Evolutionary conservation across 2,329 filamentous ascomycete species (phyloP).

Genomic region (Nannizziopsis arthrosporioides): DNA sequence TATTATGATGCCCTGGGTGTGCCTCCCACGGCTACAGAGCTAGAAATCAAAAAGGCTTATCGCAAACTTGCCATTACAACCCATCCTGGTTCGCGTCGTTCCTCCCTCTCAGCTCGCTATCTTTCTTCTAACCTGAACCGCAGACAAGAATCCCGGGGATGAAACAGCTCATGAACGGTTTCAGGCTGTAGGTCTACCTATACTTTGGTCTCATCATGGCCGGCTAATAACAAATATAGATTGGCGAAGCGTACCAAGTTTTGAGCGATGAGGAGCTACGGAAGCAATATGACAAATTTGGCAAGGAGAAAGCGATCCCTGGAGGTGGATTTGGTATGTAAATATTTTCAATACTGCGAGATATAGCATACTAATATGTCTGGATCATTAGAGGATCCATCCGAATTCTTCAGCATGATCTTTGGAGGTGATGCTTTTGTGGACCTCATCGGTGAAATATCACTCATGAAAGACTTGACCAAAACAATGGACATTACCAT

Average conservation of each 20-base stretch:
- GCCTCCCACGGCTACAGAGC: constrained; percentile 68
- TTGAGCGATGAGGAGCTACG: constrained; percentile 78
- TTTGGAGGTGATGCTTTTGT: constrained; percentile 93
- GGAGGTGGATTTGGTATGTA: constrained; percentile 69
- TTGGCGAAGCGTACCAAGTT: constrained; percentile 61
- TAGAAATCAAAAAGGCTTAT: constrained; percentile 96
- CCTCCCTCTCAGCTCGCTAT: background rate
- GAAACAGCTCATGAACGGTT: constrained; percentile 89
- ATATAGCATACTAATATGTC: constrained; percentile 10
- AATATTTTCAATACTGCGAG: background rate
- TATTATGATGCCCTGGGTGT: constrained; percentile 86
- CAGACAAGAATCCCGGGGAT: constrained; percentile 96
- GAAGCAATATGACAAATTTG: constrained; percentile 89
- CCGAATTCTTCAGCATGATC: constrained; percentile 97
- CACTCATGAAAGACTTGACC: constrained; percentile 94
- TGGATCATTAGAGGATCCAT: constrained; percentile 57
- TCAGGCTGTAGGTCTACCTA: constrained; percentile 53
- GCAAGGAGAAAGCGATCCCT: constrained; percentile 87
- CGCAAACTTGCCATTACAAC: constrained; percentile 88
- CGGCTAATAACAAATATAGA: constrained; percentile 30
- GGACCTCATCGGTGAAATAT: constrained; percentile 96
- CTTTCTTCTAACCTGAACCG: constrained; percentile 16
- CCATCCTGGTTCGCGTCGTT: constrained; percentile 59
- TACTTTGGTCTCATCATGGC: background rate
- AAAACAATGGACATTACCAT: constrained; percentile 97